Evolutionary conservation across 2,329 filamentous ascomycete species (phyloP), one percentile per base, ranked within the genome.

Genomic region (Coniella vitis): DNA sequence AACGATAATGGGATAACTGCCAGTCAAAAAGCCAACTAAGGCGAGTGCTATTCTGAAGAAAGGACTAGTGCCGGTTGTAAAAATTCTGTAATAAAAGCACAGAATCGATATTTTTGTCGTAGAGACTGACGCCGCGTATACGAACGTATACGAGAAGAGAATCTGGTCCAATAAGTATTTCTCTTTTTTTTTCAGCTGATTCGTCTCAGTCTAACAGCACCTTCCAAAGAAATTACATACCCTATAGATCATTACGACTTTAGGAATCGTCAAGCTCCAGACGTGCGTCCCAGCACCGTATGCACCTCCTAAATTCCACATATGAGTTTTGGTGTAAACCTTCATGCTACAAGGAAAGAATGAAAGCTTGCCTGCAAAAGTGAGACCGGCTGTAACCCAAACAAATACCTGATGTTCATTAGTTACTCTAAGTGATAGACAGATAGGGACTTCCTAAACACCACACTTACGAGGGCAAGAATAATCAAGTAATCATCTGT

Each of bases 71-170:
- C 31, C 29, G 9, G 29, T 45, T n/a, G 5, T 20, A 20, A 45
- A 38, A 10, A 55, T 45, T 3, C 54, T 48, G 29, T 48, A 49
- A 36, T 55, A 55, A 34, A 55, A 54, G n/a, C 52, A 45, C 1
- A 55, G 47, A 29, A 54, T 54, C 1, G 52, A 54, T n/a, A 54
- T 52, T n/a, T 55, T 55, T 9, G 40, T 54, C 10, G 48, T 46
- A 8, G 54, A 49, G 37, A 52, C 51, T 9, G 54, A 43, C 2
- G 46, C 46, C 14, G 46, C 54, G 37, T 55, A 55, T 1, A 54
- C 34, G 13, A 52, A 54, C 3, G 54, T 55, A 34, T 55, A 55
- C 3, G 25, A 32, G 25, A 52, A 55, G 2, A 55, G 44, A 17
- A 54, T 49, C 49, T 55, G 25, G 13, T 12, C 5, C 5, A 9